Evolutionary conservation across 345 rosid species (phyloP), one percentile per base, ranked within the genome.

Genomic region (Zanthoxylum bungeanum): DNA sequence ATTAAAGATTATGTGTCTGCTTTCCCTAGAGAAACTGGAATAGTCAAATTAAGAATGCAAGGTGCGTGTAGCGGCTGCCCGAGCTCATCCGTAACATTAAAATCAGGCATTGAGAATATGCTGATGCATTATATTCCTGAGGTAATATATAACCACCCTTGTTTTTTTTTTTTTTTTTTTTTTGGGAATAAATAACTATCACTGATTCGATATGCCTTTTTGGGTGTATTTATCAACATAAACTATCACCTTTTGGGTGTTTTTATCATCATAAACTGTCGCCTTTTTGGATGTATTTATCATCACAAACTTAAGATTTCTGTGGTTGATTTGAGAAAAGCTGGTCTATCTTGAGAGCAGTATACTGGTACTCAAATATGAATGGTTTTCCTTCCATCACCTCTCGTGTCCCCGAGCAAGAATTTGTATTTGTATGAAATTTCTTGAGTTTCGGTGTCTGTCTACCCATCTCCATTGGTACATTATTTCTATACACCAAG

Each of bases 21-120:
- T 65, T 70, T 73, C 30, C 72, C 7, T 55, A 95, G 98, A 67
- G 97, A 95, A 76, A 92, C 93, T 37, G 97, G 98, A 66, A 71
- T 88, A 59, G 98, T 95, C 74, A 95, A 88, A 83, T 84, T 95
- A 86, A 76, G 80, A 74, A 92, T 95, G 99, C 98, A 95, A 85
- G 97, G 98, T 78, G 98, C 98, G 37, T 95, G 99, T 80, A 95
- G 98, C 52, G 99, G 99, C 71, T 95, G 99, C 80, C 99, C 98
- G 22, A 95, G 98, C 79, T 95, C 98, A 62, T 85, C 99, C 22
- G 98, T 95, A 74, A 95, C 99, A 61, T 75, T 95, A 84, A 95
- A 95, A 85, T 95, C 98, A 66, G 98, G 98, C 68, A 95, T 95
- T 44, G 98, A 95, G 67, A 95, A 92, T 83, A 95, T 95, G 99